Evolutionary conservation across 2,329 filamentous ascomycete genomes (phyloP).

Genomic region (Fusarium transvaalense): DNA sequence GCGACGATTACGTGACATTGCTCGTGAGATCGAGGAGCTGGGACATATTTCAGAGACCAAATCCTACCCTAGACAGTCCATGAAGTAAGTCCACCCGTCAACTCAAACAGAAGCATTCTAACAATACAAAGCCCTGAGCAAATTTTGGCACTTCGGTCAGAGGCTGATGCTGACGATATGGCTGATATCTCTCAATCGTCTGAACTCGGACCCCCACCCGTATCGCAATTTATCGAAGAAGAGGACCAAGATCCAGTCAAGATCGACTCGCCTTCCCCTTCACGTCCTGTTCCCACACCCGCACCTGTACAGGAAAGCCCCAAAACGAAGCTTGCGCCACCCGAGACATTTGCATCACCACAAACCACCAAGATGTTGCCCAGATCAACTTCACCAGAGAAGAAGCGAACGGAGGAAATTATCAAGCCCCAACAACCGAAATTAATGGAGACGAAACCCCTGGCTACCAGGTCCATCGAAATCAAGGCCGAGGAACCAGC

Average conservation of each 20-base stretch:
- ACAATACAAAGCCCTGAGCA: conserved; percentile 67
- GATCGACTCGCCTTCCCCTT: conserved; percentile 61
- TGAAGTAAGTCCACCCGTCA: conserved; percentile 68
- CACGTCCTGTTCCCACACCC: conserved; percentile 25
- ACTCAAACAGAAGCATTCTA: conserved; percentile 40
- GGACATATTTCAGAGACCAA: conserved; percentile 77
- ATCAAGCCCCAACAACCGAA: conserved; percentile 6
- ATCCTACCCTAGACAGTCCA: conserved; percentile 73
- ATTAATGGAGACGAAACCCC: conserved; percentile 2
- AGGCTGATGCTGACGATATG: conserved; percentile 60
- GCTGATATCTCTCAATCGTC: conserved; percentile 71
- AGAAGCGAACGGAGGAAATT: conserved; percentile 36
- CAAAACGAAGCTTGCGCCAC: conserved; percentile 48
- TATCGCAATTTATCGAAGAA: conserved; percentile 69
- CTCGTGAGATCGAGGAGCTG: conserved; percentile 65
- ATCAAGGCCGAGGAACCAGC: conserved; percentile 5
- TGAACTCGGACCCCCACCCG: conserved; percentile 74
- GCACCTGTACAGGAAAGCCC: conserved; percentile 39
- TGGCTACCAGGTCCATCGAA: conserved; percentile 17
- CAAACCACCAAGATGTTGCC: conserved; percentile 37
- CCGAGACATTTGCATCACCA: conserved; percentile 51
- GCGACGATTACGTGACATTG: conserved; percentile 68
- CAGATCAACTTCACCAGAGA: conserved; percentile 48
- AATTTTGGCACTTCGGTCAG: conserved; percentile 69
- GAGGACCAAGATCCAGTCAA: conserved; percentile 67